Percentiles rank a stretch among this genome's conserved stretches.
These are phyloP conservation scores for Crataegus laevigata DNA, from an alignment of 306 rosid genomes.

Conservation along the genomic window DNA sequence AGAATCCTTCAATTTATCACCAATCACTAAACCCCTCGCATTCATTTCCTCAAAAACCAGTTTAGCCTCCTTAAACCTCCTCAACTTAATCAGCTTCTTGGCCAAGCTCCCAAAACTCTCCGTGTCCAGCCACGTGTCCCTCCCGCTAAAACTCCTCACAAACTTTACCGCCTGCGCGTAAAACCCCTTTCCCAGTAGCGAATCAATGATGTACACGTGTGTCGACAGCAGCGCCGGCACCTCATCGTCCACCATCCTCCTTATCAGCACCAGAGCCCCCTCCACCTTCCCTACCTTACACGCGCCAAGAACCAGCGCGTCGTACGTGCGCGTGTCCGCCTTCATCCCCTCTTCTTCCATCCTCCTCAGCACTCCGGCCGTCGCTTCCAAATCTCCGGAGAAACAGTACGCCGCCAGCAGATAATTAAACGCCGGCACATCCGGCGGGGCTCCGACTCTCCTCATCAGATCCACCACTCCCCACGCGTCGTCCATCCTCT, in stretches of 20 bases:
- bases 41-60: constrained; percentile 44
- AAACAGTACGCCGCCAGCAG: constrained; percentile 29
- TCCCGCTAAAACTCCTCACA: constrained; percentile 35
- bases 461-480: constrained; percentile 36
- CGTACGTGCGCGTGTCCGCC: constrained; percentile 37
- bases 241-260: constrained; percentile 62
- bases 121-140: constrained; percentile 32
- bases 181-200: constrained; percentile 18
- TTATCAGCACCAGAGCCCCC: constrained; percentile 44
- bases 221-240: constrained; percentile 34
- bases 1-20: constrained; percentile 18
- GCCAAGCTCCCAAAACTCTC: constrained; percentile 40
- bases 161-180: constrained; percentile 31
- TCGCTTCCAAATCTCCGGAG: constrained; percentile 21
- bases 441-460: constrained; percentile 16
- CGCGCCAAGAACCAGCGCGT: constrained; percentile 57
- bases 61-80: constrained; percentile 28
- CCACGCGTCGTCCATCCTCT: constrained; percentile 26
- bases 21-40: constrained; percentile 29
- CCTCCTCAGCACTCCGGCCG: constrained; percentile 22
- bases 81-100: constrained; percentile 21
- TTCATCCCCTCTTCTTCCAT: constrained; percentile 32
- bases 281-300: constrained; percentile 45
- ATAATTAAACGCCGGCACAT: constrained; percentile 26
- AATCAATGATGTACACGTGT: constrained; percentile 27